Evolutionary conservation across 768 basidiomycete genomes (phyloP), one percentile per base, ranked within the genome.

Genomic region (Hortiboletus flavorubellus): DNA sequence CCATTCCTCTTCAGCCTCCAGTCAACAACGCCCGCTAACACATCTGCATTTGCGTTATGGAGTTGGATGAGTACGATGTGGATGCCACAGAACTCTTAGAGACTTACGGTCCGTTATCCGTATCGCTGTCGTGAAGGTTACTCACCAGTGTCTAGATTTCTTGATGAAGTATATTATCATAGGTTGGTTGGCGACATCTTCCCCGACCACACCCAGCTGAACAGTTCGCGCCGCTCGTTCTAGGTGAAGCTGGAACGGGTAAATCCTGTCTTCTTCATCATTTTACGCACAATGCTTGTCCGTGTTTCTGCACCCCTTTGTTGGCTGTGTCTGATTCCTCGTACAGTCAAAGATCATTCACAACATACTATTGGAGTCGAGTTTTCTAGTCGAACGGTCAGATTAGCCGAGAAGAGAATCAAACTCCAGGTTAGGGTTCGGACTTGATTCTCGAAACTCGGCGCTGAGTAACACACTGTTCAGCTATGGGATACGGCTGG

Each of bases 321-420:
- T 45, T 33, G 10, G 23, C 39, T 10, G 16, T 40, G 15, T 47
- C 54, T 64, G 7, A 66, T 38, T n/a, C 48, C 44, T 51, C 29
- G 8, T 49, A n/a, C 64, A 97, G 94, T 95, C 80, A 96, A 94
- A 75, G 88, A 92, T 62, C 89, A 96, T 72, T 93, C 93, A 6
- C 91, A 95, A 74, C 97, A 98, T 71, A 98, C 97, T 14, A 98
- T 99, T 55, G 97, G 96, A 10, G 97, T 99, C 30, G 97, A 98
- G 68, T 98, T 99, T 69, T 93, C 93, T 16, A 96, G 93, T 68
- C 80, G 94, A 62, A 94, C 93, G 0, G 84, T 99, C 56, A 89
- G 88, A 65, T 80, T 98, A 23, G 95, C 91, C 49, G 94, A 97
- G 78, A 92, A 93, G 74, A 83, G 89, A 60, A 93, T 97, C 61